Conservation (phyloP, 1,139 yeast genomes). For the Geotrichum australiense region DNA sequence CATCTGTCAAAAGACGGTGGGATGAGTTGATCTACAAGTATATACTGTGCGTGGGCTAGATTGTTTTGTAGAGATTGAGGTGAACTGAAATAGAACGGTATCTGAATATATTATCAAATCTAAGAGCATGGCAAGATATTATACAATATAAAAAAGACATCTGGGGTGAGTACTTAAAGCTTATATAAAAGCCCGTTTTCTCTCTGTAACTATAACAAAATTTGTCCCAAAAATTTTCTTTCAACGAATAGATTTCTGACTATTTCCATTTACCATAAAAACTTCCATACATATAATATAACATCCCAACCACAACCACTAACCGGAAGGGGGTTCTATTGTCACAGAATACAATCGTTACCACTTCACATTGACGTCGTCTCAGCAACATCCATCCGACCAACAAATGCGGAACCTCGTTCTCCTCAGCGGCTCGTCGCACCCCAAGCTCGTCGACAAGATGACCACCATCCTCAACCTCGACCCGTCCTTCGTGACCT, state of each 20-base stretch:
- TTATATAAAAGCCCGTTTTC: too few species aligned
- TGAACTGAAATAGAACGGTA: too few species aligned
- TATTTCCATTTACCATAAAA: not conserved
- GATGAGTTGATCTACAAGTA: too few species aligned
- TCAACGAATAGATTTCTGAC: not conserved
- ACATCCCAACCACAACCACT: not conserved
- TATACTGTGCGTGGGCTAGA: too few species aligned
- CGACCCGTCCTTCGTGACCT: slow-evolving; percentile 50
- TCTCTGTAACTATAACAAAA: not conserved
- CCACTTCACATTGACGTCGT: slow-evolving; percentile 3
- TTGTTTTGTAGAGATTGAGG: too few species aligned
- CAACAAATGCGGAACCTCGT: slow-evolving; percentile 64
- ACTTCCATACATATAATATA: not conserved
- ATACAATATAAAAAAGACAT: too few species aligned
- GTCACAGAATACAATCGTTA: too few species aligned
- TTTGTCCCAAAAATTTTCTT: slow-evolving; percentile 2
- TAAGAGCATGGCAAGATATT: too few species aligned
- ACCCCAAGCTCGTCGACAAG: slow-evolving; percentile 53
- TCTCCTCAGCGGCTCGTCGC: slow-evolving; percentile 73
- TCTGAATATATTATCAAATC: too few species aligned
- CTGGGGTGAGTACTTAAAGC: too few species aligned
- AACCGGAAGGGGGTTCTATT: too few species aligned
- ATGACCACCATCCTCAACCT: slow-evolving; percentile 60
- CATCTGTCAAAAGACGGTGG: too few species aligned
- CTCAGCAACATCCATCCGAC: not conserved